Evolutionary conservation across 768 basidiomycete genomes (phyloP), one percentile per base, ranked within the genome.

Genomic region (Phlebiopsis flavidoalba): DNA sequence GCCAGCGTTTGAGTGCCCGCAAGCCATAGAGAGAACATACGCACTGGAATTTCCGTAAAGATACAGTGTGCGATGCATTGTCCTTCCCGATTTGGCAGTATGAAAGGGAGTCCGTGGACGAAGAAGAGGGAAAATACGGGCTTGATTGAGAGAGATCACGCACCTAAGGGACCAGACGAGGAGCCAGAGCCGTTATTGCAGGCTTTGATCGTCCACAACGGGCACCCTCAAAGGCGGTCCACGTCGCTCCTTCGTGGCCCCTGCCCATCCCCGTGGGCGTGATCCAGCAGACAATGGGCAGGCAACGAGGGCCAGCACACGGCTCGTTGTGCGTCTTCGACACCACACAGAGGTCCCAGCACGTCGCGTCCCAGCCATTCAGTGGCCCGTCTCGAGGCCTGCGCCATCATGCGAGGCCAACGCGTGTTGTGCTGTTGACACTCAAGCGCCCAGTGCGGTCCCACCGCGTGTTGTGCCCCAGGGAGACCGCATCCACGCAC

Each of bases 1-100:
- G 50, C 67, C 66, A 64, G 36, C 45, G 52, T 46, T 36, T 57
- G 57, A 61, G 55, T 60, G 62, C 54, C 33, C 60, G 57, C 57
- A 55, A 64, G 52, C 65, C 67, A 63, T 59, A 61, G 58, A 63
- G 66, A 68, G 68, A 60, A 71, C 70, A 71, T 69, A 68, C 63
- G 58, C 63, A 66, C 65, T n/a, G n/a, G n/a, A n/a, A n/a, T n/a
- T 52, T 60, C 70, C 68, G 63, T 57, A 69, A 67, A 59, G 58
- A 67, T 53, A 57, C 49, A 48, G 40, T 53, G 59, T 58, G 53
- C 50, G 62, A 59, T 54, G 65, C 66, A 57, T 60, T 64, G 63
- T 47, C 53, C 37, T 56, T 64, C 70, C 68, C 35, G 61, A 68
- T 61, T 65, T 66, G 70, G 70, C 61, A 71, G 64, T 37, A 40